A percentile compares a stretch with the other conserved stretches of the same genome.
These are phyloP conservation scores for Xylariomycetidae sp. DNA, from an alignment of 2,329 filamentous ascomycete genomes.

Conservation along the genomic window DNA sequence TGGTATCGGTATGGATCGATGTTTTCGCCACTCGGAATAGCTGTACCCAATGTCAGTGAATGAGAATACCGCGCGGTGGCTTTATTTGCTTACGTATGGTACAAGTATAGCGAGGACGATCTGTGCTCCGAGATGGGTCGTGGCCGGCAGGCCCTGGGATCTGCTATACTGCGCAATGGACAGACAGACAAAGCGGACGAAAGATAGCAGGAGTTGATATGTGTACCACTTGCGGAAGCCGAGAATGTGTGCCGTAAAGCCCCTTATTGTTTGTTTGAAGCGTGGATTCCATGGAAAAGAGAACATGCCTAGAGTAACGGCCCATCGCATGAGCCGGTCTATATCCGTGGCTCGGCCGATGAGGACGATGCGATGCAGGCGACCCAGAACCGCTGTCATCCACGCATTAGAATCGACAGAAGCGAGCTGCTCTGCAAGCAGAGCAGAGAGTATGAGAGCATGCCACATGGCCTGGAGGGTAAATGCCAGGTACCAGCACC, in stretches of 20 bases:
- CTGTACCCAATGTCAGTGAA: slow-evolving; percentile 25
- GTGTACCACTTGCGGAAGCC: slow-evolving; percentile 61
- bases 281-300: slow-evolving; percentile 65
- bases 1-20: slow-evolving; percentile 50
- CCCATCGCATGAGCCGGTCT: slow-evolving; percentile 37
- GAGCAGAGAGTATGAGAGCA: slow-evolving; percentile 25
- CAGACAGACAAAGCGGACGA: slow-evolving; percentile 46
- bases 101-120: slow-evolving; percentile 46
- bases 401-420: slow-evolving; percentile 8
- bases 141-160: slow-evolving; percentile 30
- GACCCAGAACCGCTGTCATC: slow-evolving; percentile 10
- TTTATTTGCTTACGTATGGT: slow-evolving; percentile 41
- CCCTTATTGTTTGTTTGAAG: slow-evolving; percentile 53
- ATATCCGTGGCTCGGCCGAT: slow-evolving; percentile 35
- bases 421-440: slow-evolving; percentile 15
- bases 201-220: slow-evolving; percentile 54
- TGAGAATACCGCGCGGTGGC: background rate
- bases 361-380: slow-evolving; percentile 11
- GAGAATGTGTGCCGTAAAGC: slow-evolving; percentile 52
- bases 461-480: slow-evolving; percentile 41
- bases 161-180: slow-evolving; percentile 35
- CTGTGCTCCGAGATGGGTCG: slow-evolving; percentile 48
- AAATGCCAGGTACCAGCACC: slow-evolving; percentile 42
- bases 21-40: slow-evolving; percentile 37
- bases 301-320: slow-evolving; percentile 42